Evolutionary conservation across 106 monocot species (phyloP), one percentile per base, ranked within the genome.

Genomic region (Hemerocallis citrina): DNA sequence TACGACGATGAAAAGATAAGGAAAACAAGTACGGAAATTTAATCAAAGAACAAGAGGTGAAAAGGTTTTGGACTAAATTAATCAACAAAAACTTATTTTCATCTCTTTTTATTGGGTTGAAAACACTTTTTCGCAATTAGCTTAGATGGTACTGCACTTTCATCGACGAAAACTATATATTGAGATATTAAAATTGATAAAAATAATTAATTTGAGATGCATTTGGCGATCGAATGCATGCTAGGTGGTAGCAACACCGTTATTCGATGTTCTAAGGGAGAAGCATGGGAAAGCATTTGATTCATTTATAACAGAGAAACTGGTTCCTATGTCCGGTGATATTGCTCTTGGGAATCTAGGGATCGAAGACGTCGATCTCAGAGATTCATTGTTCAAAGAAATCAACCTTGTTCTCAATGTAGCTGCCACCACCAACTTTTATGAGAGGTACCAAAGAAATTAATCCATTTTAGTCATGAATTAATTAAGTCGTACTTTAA

Each of bases 361-460:
- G 29, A 70, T 89, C 7, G 61, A 71, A 16, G 77, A 75, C 22
- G 9, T 22, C 24, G 16, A 55, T 43, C 51, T 89, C 28, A 48
- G 38, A 33, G 76, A 69, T 31, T 14, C 20, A 8, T 30, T 89
- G 40, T 64, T 38, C 42, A 52, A 75, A 46, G 70, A 89, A 28
- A 41, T 85, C 3, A 50, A 89, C 62, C 51, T 85, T 32, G 65
- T 89, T 24, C 50, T 89, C 34, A 89, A 89, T 38, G 78, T 64
- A 27, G 89, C 89, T 47, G 89, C 89, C 7, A 89, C 85, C 45
- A 89, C 89, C 12, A 85, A 68, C 67, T 89, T 89, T 34, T 64
- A 79, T 25, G 89, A 81, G 63, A 89, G 89, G 89, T 89, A 35
- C 19, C 8, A 36, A 44, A 56, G 17, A 22, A 34, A 31, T 21